A percentile compares a stretch with the other conserved stretches of the same genome.
Evolutionary conservation across 257 asterid genomes (phyloP).

Genomic region (Knoxia roxburghii): DNA sequence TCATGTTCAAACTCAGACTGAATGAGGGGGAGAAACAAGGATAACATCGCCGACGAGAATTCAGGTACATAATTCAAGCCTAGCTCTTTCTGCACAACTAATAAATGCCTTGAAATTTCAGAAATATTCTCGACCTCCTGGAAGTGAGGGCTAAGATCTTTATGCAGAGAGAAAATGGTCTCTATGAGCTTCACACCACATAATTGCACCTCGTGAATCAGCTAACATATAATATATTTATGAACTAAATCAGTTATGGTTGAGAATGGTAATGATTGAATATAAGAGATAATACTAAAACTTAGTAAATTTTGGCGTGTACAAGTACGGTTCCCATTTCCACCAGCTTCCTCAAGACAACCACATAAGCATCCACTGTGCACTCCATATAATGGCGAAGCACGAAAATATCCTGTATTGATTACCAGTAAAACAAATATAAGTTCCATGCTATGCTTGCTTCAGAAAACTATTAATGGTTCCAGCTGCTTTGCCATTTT

Average conservation of each 20-base stretch:
- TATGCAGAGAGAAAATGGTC: conserved; percentile 45
- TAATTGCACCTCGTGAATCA: conserved; percentile 59
- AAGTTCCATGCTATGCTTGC: not conserved
- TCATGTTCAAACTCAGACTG: conserved; percentile 92
- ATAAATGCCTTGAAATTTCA: conserved; percentile 54
- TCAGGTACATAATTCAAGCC: conserved; percentile 57
- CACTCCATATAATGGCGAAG: conserved; percentile 47
- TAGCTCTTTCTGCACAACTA: conserved; percentile 75
- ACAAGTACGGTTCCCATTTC: conserved; percentile 56
- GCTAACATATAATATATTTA: conserved; percentile 33
- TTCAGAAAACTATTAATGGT: not conserved
- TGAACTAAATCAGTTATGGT: conserved; percentile 23
- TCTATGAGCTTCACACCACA: conserved; percentile 68
- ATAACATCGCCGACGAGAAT: conserved; percentile 45
- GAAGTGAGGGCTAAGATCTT: conserved; percentile 41
- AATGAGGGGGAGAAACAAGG: conserved; percentile 54
- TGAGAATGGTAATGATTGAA: too few relatives aligned
- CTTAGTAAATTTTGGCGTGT: not conserved
- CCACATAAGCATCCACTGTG: conserved; percentile 64
- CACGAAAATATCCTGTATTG: conserved; percentile 52
- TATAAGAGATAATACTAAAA: not conserved
- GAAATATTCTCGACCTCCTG: conserved; percentile 62
- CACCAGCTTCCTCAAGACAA: conserved; percentile 64
- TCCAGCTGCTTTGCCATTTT: conserved; percentile 26
- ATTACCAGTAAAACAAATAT: not conserved